A percentile compares a stretch with the other conserved stretches of the same genome.
These are phyloP conservation scores for Phialophora expanda DNA, from an alignment of 2,329 filamentous ascomycete genomes.

Conservation along the genomic window DNA sequence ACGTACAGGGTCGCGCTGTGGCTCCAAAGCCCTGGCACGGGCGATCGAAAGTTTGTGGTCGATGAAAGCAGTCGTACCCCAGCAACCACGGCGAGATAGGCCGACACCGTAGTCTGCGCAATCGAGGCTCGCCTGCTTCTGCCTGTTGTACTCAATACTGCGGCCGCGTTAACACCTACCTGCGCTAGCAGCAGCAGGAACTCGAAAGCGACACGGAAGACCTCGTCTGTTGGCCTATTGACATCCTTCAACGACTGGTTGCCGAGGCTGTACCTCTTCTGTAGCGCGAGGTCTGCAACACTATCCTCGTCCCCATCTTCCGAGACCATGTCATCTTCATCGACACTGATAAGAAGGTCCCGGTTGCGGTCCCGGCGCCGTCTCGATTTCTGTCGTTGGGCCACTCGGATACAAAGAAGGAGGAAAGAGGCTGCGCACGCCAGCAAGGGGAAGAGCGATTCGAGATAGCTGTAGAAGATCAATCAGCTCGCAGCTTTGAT, in stretches of 20 bases:
- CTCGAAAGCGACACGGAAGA: conserved; percentile 73
- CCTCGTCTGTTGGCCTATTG: conserved; percentile 75
- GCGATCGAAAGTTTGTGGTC: conserved; percentile 64
- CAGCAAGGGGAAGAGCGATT: conserved; percentile 77
- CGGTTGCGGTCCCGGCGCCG: conserved; percentile 29
- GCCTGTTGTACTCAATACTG: conserved; percentile 45
- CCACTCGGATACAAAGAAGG: conserved; percentile 21
- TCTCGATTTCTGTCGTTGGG: conserved; percentile 14
- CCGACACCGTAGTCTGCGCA: conserved; percentile 74
- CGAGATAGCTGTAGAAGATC: conserved; percentile 67
- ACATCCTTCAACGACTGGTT: conserved; percentile 66
- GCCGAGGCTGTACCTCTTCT: conserved; percentile 57
- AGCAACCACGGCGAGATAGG: conserved; percentile 77
- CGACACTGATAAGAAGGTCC: conserved; percentile 50
- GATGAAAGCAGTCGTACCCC: conserved; percentile 71
- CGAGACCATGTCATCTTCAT: conserved; percentile 65
- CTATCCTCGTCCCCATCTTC: conserved; percentile 58
- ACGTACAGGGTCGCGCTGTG: conserved; percentile 87
- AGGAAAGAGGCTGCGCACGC: conserved; percentile 73
- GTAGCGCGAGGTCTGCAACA: conserved; percentile 58
- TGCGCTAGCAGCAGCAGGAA: conserved; percentile 74
- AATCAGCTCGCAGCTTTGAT: conserved; percentile 14
- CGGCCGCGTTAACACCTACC: conserved; percentile 67
- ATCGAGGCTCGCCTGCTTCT: conserved; percentile 21
- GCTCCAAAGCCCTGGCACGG: conserved; percentile 81